Conservation (phyloP, 345 rosid genomes). For the Dovyalis caffra region DNA sequence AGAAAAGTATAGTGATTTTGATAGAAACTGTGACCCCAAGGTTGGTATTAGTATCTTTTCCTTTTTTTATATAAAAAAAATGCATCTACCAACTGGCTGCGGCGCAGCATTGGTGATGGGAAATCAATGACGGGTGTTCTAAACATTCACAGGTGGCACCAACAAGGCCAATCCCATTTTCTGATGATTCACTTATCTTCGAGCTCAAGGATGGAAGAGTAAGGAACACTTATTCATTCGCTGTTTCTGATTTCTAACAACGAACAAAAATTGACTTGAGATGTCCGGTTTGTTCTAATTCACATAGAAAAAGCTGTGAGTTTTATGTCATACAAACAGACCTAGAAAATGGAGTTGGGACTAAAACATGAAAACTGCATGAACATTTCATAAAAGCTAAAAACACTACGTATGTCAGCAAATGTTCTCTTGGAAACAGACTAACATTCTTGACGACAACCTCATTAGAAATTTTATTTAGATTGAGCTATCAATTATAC, state of each 20-base stretch:
- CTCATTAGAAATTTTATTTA: neutral
- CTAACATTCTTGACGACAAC: neutral
- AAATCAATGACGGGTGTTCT: slow-evolving; percentile 9
- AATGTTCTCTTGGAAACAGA: too few relatives aligned
- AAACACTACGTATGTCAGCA: too few relatives aligned
- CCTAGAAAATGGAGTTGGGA: too few relatives aligned
- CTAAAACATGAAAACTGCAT: too few relatives aligned
- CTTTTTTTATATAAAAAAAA: neutral
- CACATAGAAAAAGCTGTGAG: neutral
- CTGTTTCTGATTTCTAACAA: neutral
- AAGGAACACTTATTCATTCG: slow-evolving; percentile 27
- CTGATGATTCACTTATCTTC: slow-evolving; percentile 52
- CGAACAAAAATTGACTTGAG: neutral
- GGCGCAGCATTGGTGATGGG: neutral
- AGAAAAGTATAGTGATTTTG: slow-evolving; percentile 17
- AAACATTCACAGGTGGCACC: slow-evolving; percentile 48
- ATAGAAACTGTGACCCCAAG: slow-evolving; percentile 40
- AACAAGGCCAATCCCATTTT: slow-evolving; percentile 60
- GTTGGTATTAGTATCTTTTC: slow-evolving; percentile 21
- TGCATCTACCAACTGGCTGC: neutral
- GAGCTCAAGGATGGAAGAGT: slow-evolving; percentile 74
- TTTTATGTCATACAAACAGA: too few relatives aligned
- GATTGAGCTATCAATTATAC: neutral
- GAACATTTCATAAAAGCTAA: too few relatives aligned
- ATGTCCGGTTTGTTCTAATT: neutral